Evolutionary conservation across 2,329 filamentous ascomycete genomes (phyloP).

Genomic region (Aureobasidium musti): DNA sequence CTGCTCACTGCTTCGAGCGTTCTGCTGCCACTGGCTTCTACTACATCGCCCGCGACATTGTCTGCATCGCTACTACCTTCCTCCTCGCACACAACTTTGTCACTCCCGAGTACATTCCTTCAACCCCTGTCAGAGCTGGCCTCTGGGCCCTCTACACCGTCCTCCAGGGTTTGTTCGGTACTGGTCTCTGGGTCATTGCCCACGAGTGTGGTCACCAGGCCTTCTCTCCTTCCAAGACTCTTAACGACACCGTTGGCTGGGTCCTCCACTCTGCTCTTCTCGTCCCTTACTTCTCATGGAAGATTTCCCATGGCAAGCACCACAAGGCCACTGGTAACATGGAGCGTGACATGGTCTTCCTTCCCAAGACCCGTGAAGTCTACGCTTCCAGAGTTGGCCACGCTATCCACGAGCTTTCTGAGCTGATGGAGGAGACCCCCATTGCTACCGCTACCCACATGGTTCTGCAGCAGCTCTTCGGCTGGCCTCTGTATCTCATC

Average conservation of each 20-base stretch:
- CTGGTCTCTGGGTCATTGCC: constrained; percentile 92
- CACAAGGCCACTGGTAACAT: constrained; percentile 98
- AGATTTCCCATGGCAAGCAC: constrained; percentile 98
- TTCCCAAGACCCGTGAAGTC: constrained; percentile 85
- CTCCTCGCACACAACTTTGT: constrained; percentile 86
- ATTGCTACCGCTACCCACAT: constrained; percentile 74
- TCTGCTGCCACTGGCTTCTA: constrained; percentile 71
- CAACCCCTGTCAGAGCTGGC: constrained; percentile 62
- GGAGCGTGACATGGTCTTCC: constrained; percentile 98
- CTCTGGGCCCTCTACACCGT: constrained; percentile 72
- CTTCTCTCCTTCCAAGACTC: constrained; percentile 85
- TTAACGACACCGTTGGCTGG: constrained; percentile 94
- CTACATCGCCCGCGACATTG: constrained; percentile 83
- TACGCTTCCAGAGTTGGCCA: constrained; percentile 75
- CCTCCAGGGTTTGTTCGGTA: constrained; percentile 88
- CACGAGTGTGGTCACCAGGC: constrained; percentile 98
- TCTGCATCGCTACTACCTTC: constrained; percentile 73
- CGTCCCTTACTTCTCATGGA: constrained; percentile 99
- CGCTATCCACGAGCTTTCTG: constrained; percentile 76
- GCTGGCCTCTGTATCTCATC: constrained; percentile 90
- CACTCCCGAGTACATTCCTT: constrained; percentile 80
- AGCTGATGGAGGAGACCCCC: constrained; percentile 93
- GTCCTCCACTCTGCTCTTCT: constrained; percentile 83
- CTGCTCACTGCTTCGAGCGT: constrained; percentile 94
- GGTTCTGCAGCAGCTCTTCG: constrained; percentile 81